These are phyloP conservation scores for Colletotrichum sp. DNA, from an alignment of 2,329 filamentous ascomycete species.

Conservation along the genomic window DNA sequence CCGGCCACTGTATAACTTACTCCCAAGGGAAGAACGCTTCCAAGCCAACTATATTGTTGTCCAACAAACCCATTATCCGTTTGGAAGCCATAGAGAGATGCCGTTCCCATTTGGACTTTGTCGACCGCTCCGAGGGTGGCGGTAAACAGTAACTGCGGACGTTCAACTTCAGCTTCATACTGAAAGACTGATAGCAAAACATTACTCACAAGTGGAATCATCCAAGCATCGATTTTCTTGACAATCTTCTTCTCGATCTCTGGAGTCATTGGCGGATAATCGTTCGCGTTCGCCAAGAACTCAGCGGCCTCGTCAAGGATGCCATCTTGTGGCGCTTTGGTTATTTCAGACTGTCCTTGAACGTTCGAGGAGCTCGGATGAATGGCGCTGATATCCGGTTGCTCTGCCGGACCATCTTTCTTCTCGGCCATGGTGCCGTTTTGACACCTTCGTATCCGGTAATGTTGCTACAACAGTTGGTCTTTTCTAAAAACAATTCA, in stretches of 20 bases:
- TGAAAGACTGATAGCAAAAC: not conserved
- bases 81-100: slow-evolving; percentile 27
- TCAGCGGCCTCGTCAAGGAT: not conserved
- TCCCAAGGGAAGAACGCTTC: not conserved
- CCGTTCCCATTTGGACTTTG: slow-evolving; percentile 34
- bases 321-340: not conserved
- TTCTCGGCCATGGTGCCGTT: not conserved
- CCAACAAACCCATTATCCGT: slow-evolving; percentile 22
- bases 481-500: not conserved
- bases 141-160: not conserved
- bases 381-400: not conserved
- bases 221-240: not conserved
- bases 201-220: not conserved
- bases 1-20: fast-evolving
- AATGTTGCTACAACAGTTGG: not conserved
- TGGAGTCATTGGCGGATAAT: not conserved
- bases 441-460: not conserved
- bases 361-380: not conserved
- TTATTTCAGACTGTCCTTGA: not conserved
- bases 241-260: not conserved
- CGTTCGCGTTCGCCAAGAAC: not conserved
- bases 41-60: not conserved
- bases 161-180: not conserved
- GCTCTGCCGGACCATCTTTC: not conserved
- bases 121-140: slow-evolving; percentile 23